These are phyloP conservation scores for Gleditsia sinensis DNA, from an alignment of 306 rosid species.

Conservation along the genomic window DNA sequence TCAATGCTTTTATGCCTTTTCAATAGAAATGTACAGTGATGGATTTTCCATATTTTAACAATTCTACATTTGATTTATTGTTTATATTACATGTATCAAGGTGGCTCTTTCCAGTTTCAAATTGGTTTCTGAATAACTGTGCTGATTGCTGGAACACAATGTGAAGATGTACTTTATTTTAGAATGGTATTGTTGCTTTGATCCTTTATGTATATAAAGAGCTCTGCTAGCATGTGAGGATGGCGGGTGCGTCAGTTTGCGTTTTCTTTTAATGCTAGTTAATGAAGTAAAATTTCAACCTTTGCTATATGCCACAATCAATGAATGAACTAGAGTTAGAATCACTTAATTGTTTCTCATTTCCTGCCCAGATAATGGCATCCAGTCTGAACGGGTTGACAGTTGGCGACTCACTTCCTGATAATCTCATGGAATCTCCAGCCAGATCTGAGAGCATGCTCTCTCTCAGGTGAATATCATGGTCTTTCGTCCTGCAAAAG, in stretches of 20 bases:
- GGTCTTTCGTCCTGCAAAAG: not conserved
- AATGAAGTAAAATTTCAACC: not conserved
- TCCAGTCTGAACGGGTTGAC: constrained; percentile 97
- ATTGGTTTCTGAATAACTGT: constrained; percentile 19
- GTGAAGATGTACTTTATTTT: not conserved
- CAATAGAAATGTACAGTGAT: constrained; percentile 6
- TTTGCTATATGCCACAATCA: not conserved
- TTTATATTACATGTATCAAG: not conserved
- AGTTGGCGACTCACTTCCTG: constrained; percentile 92
- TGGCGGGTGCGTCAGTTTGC: not conserved
- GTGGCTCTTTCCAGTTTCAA: not conserved
- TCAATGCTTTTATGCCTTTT: not conserved
- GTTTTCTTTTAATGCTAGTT: not conserved
- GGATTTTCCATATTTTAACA: constrained; percentile 11
- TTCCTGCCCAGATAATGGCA: constrained; percentile 81
- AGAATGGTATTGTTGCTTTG: constrained; percentile 5
- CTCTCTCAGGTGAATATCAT: constrained; percentile 61
- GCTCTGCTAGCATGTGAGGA: not conserved
- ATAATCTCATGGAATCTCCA: constrained; percentile 94
- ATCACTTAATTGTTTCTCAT: constrained; percentile 18
- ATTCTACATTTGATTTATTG: constrained; percentile 4
- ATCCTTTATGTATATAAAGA: not conserved
- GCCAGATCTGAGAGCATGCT: constrained; percentile 85
- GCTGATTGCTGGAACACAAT: constrained; percentile 23
- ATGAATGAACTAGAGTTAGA: constrained; percentile 13